Evolutionary conservation across 1,284 basidiomycete genomes (phyloP).

Genomic region (Irpex sp.): DNA sequence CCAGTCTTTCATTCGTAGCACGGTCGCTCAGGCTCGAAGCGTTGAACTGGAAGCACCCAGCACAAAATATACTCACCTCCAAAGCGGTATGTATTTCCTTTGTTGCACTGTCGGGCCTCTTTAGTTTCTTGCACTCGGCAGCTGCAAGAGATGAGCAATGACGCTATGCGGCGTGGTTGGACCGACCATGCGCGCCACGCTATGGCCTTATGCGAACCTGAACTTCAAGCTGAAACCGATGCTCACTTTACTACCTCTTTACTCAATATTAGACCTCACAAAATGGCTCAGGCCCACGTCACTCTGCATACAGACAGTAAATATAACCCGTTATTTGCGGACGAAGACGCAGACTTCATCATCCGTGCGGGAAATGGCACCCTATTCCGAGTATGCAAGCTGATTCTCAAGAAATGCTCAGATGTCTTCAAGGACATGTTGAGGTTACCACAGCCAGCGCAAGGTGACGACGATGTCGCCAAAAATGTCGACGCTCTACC

Average conservation of each 20-base stretch:
- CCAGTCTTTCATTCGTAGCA: no score
- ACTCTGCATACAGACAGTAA: not conserved
- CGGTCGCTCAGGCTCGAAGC: no score
- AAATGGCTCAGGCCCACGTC: not conserved
- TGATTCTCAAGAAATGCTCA: slow-evolving; percentile 20
- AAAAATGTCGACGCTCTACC: slow-evolving; percentile 8
- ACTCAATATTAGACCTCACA: not conserved
- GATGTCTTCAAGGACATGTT: slow-evolving; percentile 23
- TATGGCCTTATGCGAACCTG: not conserved
- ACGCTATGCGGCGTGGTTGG: not conserved
- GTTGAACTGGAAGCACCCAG: no score
- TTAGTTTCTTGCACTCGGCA: no score
- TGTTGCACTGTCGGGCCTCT: no score
- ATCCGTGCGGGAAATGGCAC: slow-evolving; percentile 18
- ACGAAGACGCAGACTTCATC: slow-evolving; percentile 17
- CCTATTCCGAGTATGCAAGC: slow-evolving; percentile 17
- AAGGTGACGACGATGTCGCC: not conserved
- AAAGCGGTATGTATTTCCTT: no score
- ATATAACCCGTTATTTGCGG: slow-evolving; percentile 4
- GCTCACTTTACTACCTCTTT: not conserved
- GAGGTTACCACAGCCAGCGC: slow-evolving; percentile 11
- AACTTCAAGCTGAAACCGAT: not conserved
- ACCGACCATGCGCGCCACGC: not conserved
- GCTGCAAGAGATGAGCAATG: no score
- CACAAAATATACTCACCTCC: no score